Evolutionary conservation across 2,329 filamentous ascomycete species (phyloP).

Genomic region (Leptodontidium sp.): DNA sequence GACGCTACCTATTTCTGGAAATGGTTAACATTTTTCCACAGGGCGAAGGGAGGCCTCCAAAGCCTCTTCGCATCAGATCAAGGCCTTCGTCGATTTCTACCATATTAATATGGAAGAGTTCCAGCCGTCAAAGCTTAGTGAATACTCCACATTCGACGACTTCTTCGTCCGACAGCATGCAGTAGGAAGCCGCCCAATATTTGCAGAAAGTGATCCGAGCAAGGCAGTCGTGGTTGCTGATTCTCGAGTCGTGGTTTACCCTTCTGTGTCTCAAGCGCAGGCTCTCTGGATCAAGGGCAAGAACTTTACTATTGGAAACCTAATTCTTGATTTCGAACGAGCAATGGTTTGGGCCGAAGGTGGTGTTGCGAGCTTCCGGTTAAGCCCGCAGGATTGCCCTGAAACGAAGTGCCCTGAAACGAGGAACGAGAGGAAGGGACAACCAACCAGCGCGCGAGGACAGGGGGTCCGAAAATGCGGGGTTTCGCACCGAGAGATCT

Average conservation of each 20-base stretch:
- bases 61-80: slow-evolving; percentile 3
- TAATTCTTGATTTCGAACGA: neutral
- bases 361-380: neutral
- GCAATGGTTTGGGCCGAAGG: slow-evolving; percentile 3
- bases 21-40: neutral
- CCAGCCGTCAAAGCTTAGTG: neutral
- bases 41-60: neutral
- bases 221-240: slow-evolving; percentile 7
- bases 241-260: slow-evolving; percentile 8
- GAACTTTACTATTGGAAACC: neutral
- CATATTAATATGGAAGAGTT: slow-evolving; percentile 4
- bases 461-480: too few relatives aligned
- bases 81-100: slow-evolving; percentile 7
- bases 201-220: neutral
- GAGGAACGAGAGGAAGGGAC: too few relatives aligned
- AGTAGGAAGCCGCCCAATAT: slow-evolving; percentile 1
- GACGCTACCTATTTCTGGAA: neutral
- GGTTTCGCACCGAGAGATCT: too few relatives aligned
- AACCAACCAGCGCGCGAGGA: too few relatives aligned
- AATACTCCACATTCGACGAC: slow-evolving; percentile 7
- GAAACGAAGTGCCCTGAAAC: too few relatives aligned
- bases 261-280: slow-evolving; percentile 7
- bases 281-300: slow-evolving; percentile 7
- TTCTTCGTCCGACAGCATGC: slow-evolving; percentile 1
- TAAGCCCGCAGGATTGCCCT: slow-evolving; percentile 1